Evolutionary conservation across 345 rosid genomes (phyloP).

Genomic region (Moricandia arvensis): DNA sequence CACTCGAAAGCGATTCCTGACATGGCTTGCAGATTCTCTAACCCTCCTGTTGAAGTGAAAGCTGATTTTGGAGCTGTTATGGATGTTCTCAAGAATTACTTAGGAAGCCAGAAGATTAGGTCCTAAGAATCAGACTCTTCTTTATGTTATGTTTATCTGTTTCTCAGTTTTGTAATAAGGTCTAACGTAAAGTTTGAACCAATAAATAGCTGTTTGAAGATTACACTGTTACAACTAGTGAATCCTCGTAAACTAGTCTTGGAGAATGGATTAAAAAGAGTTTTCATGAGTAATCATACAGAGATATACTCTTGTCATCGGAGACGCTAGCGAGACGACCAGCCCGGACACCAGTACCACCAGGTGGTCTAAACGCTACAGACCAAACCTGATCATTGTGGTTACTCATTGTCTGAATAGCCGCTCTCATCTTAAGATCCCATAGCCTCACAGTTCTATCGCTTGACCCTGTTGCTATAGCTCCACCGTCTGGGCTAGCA

Average conservation of each 20-base stretch:
- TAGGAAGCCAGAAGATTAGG: slow-evolving; percentile 45
- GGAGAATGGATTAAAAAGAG: not conserved
- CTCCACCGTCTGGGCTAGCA: slow-evolving; percentile 86
- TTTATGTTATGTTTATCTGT: slow-evolving; percentile 4
- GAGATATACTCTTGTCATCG: slow-evolving; percentile 89
- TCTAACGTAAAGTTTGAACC: slow-evolving; percentile 10
- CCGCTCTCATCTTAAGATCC: slow-evolving; percentile 92
- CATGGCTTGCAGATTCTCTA: slow-evolving; percentile 77
- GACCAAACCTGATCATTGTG: slow-evolving; percentile 95
- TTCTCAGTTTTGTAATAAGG: slow-evolving; percentile 32
- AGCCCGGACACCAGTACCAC: slow-evolving; percentile 47
- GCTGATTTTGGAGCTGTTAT: slow-evolving; percentile 83
- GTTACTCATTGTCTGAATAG: slow-evolving; percentile 87
- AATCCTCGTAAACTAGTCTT: not conserved
- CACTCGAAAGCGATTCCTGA: slow-evolving; percentile 72
- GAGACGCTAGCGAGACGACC: slow-evolving; percentile 87
- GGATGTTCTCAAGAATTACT: slow-evolving; percentile 70
- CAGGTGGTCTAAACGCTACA: slow-evolving; percentile 71
- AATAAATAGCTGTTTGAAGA: slow-evolving; percentile 6
- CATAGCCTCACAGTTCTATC: slow-evolving; percentile 92
- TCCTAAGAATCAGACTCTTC: slow-evolving; percentile 19
- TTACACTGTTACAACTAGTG: not conserved
- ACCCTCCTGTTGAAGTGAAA: slow-evolving; percentile 72
- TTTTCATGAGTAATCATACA: slow-evolving; percentile 72
- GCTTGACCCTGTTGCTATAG: slow-evolving; percentile 88